Evolutionary conservation across 345 rosid species (phyloP), one percentile per base, ranked within the genome.

Genomic region (Turritis glabra): DNA sequence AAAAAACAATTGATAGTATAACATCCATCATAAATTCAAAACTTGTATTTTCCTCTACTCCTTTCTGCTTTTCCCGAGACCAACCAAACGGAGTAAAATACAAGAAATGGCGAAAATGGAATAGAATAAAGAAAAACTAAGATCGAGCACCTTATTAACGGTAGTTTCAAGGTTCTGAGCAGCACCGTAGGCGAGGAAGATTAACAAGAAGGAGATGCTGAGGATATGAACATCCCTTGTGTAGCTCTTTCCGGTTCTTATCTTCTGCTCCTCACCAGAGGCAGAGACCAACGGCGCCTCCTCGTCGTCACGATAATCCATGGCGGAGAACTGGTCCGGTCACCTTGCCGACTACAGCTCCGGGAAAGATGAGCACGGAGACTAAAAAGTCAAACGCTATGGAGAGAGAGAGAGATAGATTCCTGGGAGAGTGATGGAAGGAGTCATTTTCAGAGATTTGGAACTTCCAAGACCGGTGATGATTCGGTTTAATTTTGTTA

Each of bases 131-230:
- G 50, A 27, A 33, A 51, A 37, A 57, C 12, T 5, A 54, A 22
- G 61, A 54, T 11, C 3, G 17, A 2, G 40, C 60, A 94, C 97
- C 43, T 89, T 77, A 69, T 94, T 91, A 71, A 94, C 76, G 25
- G 91, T 91, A 12, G 90, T 89, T 80, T 94, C 90, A 15, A 94
- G 86, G 83, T 94, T 94, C 85, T 94, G 97, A 70, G 98, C 97
- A 69, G 97, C 98, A 61, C 98, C 98, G 53, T 81, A 93, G 56
- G 97, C 90, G 63, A 84, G 89, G 77, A 93, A 93, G 65, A 93
- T 66, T 56, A 93, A 83, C 75, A 93, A 73, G 53, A 92, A 92
- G 30, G 94, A 86, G 62, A 75, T 79, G 82, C 98, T 94, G 58
- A 94, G 80, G 57, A 94, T 83, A 80, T 88, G 93, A 66, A 94